Evolutionary conservation across 352 stramenopile genomes (phyloP), one percentile per base, ranked within the genome.

Genomic region (Phytophthora agathidicida): DNA sequence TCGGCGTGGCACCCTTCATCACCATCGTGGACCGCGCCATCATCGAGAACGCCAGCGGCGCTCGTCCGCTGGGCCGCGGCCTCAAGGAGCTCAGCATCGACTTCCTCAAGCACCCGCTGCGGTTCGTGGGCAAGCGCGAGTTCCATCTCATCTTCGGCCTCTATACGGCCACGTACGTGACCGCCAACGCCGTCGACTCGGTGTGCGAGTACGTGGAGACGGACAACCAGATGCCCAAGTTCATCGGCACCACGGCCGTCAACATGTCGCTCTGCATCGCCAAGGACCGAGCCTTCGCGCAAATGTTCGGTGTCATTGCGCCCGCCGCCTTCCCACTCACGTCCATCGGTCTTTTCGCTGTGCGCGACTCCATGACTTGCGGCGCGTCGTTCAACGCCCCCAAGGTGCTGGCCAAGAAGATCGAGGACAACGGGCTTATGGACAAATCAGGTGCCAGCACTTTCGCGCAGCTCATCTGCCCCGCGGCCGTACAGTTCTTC

Each of bases 231-330:
- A 83, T 89, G 75, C 89, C 91, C 56, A 96, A 96, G 74, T 96
- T 97, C 58, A 38, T 96, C 27, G 73, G 73, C 58, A 96, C 88
- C 17, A 96, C 89, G 4, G 74, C 84, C 5, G 91, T 96, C 52
- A 97, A 97, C 71, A 96, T 97, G 83, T 86, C 83, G 50, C 73
- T 94, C 37, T 95, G 86, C 53, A 95, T 97, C 45, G 83, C 86
- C 57, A 97, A 97, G 61, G 91, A 97, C 53, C 88, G 83, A 52
- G 87, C 86, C n/a, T 97, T 97, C 56, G 88, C 91, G 31, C 79
- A 80, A 28, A 97, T 97, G 91, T 97, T 97, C 58, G 91, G 91
- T 19, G 84, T 93, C 37, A 89, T 90, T 41, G 77, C 73, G 7
- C 86, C 89, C 10, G 65, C 70, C 0, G 68, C 88, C 28, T 94